Conservation (phyloP, 306 rosid species). For the Vigna hirtella region DNA sequence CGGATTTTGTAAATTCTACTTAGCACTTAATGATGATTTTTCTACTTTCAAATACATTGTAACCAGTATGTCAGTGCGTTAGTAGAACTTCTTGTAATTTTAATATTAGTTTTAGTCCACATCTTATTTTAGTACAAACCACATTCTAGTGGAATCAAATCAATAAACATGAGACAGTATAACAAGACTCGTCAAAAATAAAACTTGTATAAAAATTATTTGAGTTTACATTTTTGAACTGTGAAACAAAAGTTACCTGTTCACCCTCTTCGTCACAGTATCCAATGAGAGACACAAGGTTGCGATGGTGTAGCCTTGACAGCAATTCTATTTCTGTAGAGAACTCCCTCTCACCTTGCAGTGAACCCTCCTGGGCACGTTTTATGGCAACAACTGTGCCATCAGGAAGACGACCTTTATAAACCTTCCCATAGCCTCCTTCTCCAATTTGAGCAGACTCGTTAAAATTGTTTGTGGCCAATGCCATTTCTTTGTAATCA, state of each 20-base stretch:
- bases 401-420: constrained; percentile 70
- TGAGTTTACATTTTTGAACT: neutral
- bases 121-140: constrained; percentile 4
- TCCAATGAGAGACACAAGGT: constrained; percentile 80
- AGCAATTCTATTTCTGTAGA: constrained; percentile 77
- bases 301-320: constrained; percentile 82
- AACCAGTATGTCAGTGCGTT: neutral
- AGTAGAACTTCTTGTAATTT: neutral
- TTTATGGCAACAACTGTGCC: constrained; percentile 77
- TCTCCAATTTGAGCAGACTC: constrained; percentile 68
- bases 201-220: too few relatives aligned
- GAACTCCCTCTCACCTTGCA: constrained; percentile 89
- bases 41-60: neutral
- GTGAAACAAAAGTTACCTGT: constrained; percentile 59
- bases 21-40: neutral
- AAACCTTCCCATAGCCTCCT: constrained; percentile 89
- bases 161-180: neutral
- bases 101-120: constrained; percentile 1
- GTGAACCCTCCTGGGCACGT: constrained; percentile 81
- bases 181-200: neutral
- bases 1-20: neutral
- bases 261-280: constrained; percentile 80
- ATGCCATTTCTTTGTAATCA: constrained; percentile 63
- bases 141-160: neutral
- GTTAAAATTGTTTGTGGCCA: constrained; percentile 65